A percentile compares a stretch with the other conserved stretches of the same genome.
These are phyloP conservation scores for Rhizophagus sp. DNA, from an alignment of 192 early-diverging fungal species.

Conservation along the genomic window DNA sequence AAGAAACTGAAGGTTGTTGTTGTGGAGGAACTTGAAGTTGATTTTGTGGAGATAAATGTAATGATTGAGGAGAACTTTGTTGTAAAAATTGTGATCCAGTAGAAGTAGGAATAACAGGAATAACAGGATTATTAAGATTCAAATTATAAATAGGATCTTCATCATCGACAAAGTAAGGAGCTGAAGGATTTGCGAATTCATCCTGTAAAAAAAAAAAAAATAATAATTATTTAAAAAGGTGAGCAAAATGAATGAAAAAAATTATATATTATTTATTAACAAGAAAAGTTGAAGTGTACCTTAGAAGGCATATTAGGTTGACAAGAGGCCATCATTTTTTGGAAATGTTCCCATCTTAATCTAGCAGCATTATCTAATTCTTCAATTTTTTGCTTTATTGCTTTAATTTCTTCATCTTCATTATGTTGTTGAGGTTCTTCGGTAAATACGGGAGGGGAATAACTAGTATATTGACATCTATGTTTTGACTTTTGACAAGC, in stretches of 20 bases:
- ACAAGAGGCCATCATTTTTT: not conserved
- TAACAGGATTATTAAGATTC: not conserved
- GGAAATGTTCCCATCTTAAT: not conserved
- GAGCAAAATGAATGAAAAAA: too few relatives aligned
- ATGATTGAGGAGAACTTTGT: not conserved
- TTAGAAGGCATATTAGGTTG: not conserved
- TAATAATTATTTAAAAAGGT: too few relatives aligned
- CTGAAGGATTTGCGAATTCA: not conserved
- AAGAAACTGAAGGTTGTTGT: not conserved
- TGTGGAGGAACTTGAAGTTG: not conserved
- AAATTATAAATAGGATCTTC: not conserved
- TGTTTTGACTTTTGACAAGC: conserved; percentile 25
- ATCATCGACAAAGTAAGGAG: not conserved
- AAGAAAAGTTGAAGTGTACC: not conserved
- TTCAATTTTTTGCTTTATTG: not conserved
- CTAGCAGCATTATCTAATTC: not conserved
- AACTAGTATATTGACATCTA: conserved; percentile 23
- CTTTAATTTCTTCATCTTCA: not conserved
- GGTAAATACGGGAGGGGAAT: conserved; percentile 10
- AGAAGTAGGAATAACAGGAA: not conserved
- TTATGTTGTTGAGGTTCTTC: not conserved
- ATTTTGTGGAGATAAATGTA: not conserved
- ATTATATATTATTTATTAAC: not conserved
- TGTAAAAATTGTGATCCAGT: not conserved
- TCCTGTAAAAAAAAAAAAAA: too few relatives aligned